Evolutionary conservation across 441 rosid species (phyloP).

Genomic region (Pelargonium fulgidum): DNA sequence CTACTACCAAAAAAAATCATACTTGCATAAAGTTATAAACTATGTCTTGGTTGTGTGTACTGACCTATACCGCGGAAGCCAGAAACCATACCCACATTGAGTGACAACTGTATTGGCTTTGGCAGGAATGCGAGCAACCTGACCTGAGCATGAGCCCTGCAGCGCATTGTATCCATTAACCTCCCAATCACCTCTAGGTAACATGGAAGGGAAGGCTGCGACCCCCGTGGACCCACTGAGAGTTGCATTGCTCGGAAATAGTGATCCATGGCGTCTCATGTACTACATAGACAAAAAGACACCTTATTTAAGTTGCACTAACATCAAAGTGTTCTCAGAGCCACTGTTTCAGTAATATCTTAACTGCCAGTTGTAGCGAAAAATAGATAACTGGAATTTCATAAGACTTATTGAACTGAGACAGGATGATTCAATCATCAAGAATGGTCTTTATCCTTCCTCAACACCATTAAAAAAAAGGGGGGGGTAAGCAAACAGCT

Average conservation of each 20-base stretch:
- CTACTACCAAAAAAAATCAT: neutral
- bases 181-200: constrained; percentile 26
- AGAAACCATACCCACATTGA: constrained; percentile 37
- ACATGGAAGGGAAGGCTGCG: constrained; percentile 19
- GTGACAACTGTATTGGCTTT: constrained; percentile 22
- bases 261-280: constrained; percentile 18
- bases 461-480: neutral
- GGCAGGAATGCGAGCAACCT: constrained; percentile 20
- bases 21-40: neutral
- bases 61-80: constrained; percentile 57
- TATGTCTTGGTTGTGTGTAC: constrained; percentile 21
- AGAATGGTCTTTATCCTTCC: neutral
- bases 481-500: constrained; percentile 3
- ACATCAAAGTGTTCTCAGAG: constrained; percentile 5
- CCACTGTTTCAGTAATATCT: neutral
- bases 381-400: neutral
- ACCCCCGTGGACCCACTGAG: constrained; percentile 20
- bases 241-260: constrained; percentile 20
- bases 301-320: neutral
- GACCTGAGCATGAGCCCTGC: constrained; percentile 21
- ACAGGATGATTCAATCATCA: neutral
- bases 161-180: constrained; percentile 22
- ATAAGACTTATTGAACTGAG: neutral
- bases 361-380: neutral
- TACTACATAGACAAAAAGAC: constrained; percentile 28